phyloP scores from a whole-genome alignment of 106 monocot species.

The Narthecium ossifragum region DNA sequence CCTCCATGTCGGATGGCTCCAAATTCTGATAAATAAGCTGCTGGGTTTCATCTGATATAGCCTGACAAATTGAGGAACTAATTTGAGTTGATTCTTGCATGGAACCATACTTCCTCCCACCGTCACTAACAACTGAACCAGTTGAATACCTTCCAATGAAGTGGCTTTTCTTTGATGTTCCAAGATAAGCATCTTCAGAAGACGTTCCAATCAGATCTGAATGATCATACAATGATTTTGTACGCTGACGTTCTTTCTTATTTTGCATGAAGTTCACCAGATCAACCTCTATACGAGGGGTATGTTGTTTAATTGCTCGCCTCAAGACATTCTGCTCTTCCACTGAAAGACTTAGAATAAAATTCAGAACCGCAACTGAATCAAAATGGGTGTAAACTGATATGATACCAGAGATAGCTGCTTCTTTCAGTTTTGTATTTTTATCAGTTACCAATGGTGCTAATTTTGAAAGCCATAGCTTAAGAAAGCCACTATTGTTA shows the following conservation, averaged over 20 bases:
- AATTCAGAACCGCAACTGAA: constrained; percentile 81
- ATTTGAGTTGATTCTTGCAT: constrained; percentile 46
- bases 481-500: constrained; percentile 75
- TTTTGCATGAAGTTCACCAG: constrained; percentile 87
- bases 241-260: constrained; percentile 89
- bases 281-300: constrained; percentile 98
- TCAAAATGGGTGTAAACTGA: constrained; percentile 90
- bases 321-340: constrained; percentile 89
- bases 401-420: constrained; percentile 88
- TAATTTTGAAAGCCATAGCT: constrained; percentile 94
- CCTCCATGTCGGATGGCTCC: constrained; percentile 33
- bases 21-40: constrained; percentile 31
- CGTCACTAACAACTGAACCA: constrained; percentile 70
- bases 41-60: constrained; percentile 37
- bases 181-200: constrained; percentile 77
- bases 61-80: constrained; percentile 26
- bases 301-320: constrained; percentile 89
- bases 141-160: constrained; percentile 63
- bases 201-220: constrained; percentile 74
- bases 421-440: constrained; percentile 93
- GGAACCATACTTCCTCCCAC: constrained; percentile 58
- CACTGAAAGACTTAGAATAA: constrained; percentile 76
- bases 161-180: constrained; percentile 59
- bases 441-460: constrained; percentile 88
- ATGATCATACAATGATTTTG: constrained; percentile 84